Evolutionary conservation across 2,329 filamentous ascomycete genomes (phyloP), one percentile per base, ranked within the genome.

Genomic region (Cladosporium sp.): DNA sequence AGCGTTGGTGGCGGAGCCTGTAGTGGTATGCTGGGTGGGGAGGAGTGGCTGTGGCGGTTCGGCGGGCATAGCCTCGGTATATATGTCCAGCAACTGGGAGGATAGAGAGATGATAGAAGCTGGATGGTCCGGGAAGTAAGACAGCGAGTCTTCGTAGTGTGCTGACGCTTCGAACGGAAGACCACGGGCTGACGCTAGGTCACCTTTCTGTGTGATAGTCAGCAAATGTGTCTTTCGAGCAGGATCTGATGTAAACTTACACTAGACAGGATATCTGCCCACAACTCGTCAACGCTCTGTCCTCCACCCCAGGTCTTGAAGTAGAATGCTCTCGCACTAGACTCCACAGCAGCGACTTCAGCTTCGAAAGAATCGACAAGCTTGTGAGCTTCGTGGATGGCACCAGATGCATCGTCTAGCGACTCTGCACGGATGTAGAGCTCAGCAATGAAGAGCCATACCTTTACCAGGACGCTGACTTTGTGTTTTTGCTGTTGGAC

Each of bases 391-490:
- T 97, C 94, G 11, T 85, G 82, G 28, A 92, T 84, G 6, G 93
- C 91, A 55, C 87, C 89, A 65, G 84, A 84, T 12, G 89, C 86
- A 71, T 97, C 93, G 19, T 92, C 88, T 58, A 85, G 84, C 77
- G 95, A 85, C 8, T 83, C 84, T 7, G 93, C 90, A 55, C 91
- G 84, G 28, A 91, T 85, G 70, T 97, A 99, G 64, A 97, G 87
- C 0, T 88, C 88, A 2, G 91, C 88, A 61, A 97, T 91, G 70
- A 94, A 88, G 8, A 97, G 80, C 94, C 94, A 99, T 34, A 97
- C 86, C 64, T 88, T 88, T 19, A 92, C 78, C 15, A 99, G 74
- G 11, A 87, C 70, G 4, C 78, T 78, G 12, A 84, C 75, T 15
- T 79, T 81, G 59, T 85, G 82, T 56, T 80, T 80, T 54, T 82